phyloP scores from a whole-genome alignment of 305 asterid species.

The Rubia tinctorum region DNA sequence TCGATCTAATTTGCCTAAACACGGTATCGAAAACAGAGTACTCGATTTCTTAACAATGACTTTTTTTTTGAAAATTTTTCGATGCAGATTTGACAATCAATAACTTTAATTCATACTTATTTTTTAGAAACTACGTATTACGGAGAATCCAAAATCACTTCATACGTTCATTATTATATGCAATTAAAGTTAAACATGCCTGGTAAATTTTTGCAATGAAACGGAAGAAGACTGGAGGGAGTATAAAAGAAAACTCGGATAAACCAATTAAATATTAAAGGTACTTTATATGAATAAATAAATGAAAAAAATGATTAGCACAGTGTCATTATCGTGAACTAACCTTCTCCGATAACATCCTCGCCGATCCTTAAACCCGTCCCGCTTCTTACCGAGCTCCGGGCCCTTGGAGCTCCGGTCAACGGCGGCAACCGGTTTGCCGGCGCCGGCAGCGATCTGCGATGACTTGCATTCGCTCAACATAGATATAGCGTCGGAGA shows the following conservation, averaged over 20 bases:
- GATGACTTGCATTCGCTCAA: constrained; percentile 22
- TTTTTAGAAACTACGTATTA: no score
- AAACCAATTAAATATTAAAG: not conserved
- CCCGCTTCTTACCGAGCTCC: constrained; percentile 28
- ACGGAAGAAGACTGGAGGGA: no score
- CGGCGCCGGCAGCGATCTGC: constrained; percentile 32
- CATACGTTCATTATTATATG: no score
- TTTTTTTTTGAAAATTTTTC: no score
- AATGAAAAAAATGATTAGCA: not conserved
- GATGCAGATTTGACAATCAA: no score
- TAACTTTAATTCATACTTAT: no score
- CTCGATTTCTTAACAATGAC: no score
- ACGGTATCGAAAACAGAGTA: not conserved
- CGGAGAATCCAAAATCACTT: no score
- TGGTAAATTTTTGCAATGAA: no score
- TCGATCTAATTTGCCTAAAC: not conserved
- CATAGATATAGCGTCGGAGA: constrained; percentile 32
- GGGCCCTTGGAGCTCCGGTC: constrained; percentile 30
- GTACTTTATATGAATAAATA: not conserved
- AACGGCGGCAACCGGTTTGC: constrained; percentile 12
- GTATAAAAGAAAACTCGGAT: no score
- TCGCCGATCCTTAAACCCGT: constrained; percentile 48
- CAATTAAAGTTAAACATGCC: no score
- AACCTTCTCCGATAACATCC: constrained; percentile 84
- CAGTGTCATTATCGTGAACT: not conserved